A percentile compares a stretch with the other conserved stretches of the same genome.
Evolutionary conservation across 139 green algal species (phyloP).

Genomic region (Diplosphaera chodatii): DNA sequence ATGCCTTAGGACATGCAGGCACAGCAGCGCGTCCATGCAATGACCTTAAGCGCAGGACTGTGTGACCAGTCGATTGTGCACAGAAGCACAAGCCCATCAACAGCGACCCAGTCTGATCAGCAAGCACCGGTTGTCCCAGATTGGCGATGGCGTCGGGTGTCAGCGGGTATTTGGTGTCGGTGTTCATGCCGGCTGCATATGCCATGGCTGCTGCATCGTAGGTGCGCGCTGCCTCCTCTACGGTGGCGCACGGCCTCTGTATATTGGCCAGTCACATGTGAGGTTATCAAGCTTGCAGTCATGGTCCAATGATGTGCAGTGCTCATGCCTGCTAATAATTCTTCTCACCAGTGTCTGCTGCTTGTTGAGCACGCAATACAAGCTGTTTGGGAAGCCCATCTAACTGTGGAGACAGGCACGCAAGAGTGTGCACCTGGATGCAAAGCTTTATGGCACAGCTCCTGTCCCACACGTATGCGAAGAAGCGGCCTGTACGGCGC

Average conservation of each 20-base stretch:
- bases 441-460: neutral
- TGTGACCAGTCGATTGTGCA: too few species aligned
- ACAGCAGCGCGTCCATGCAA: too few species aligned
- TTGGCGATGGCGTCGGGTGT: neutral
- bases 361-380: too few species aligned
- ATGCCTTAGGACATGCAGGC: too few species aligned
- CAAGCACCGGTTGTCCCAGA: slow-evolving; percentile 3
- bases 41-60: too few species aligned
- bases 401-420: too few species aligned
- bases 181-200: slow-evolving; percentile 4
- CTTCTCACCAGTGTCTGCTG: too few species aligned
- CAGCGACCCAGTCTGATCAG: too few species aligned
- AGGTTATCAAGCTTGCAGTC: neutral
- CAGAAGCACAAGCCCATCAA: neutral
- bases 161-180: slow-evolving; percentile 23
- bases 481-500: neutral
- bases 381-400: too few species aligned
- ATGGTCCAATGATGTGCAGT: too few species aligned
- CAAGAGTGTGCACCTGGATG: neutral
- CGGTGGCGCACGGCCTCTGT: neutral
- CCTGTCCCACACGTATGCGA: neutral
- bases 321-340: too few species aligned
- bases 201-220: slow-evolving; percentile 14
- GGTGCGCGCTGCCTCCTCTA: neutral
- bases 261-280: too few species aligned